phyloP scores from a whole-genome alignment of 768 basidiomycete genomes.

The Tylopilus balloui region DNA sequence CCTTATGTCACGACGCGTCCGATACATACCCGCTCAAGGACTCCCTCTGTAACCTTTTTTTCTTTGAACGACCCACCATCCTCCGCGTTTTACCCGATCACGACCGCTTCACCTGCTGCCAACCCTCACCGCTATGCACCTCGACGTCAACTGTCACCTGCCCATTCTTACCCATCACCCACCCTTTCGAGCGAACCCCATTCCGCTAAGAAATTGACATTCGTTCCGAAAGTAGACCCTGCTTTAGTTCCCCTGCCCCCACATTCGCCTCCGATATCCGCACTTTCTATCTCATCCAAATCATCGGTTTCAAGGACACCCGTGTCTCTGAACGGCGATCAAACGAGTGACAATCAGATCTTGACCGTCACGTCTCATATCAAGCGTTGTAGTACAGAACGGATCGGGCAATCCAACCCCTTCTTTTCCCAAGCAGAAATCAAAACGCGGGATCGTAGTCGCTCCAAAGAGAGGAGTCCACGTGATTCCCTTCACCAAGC shows the following conservation, averaged over 20 bases:
- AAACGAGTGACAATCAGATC: slow-evolving; percentile 35
- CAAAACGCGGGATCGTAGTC: slow-evolving; percentile 18
- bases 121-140: slow-evolving; percentile 53
- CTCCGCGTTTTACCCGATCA: slow-evolving; percentile 50
- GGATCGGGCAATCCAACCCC: slow-evolving; percentile 10
- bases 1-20: slow-evolving; percentile 31
- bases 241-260: slow-evolving; percentile 57
- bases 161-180: slow-evolving; percentile 31
- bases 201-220: slow-evolving; percentile 12
- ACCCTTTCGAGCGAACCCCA: slow-evolving; percentile 23
- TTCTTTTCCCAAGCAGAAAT: slow-evolving; percentile 15
- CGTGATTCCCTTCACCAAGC: slow-evolving; percentile 11
- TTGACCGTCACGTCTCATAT: slow-evolving; percentile 43
- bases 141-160: slow-evolving; percentile 33
- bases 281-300: slow-evolving; percentile 73
- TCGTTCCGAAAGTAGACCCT: slow-evolving; percentile 46
- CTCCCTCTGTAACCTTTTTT: slow-evolving; percentile 31
- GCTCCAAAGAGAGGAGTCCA: slow-evolving; percentile 18
- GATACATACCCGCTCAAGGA: slow-evolving; percentile 23
- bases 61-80: slow-evolving; percentile 26
- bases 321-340: slow-evolving; percentile 36
- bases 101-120: slow-evolving; percentile 49
- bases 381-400: slow-evolving; percentile 32
- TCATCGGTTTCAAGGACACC: slow-evolving; percentile 62
- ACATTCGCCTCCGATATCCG: slow-evolving; percentile 66